Base-by-base conservation (phyloP, 768 basidiomycete species). In the Neoboletus subvelutipes region DNA sequence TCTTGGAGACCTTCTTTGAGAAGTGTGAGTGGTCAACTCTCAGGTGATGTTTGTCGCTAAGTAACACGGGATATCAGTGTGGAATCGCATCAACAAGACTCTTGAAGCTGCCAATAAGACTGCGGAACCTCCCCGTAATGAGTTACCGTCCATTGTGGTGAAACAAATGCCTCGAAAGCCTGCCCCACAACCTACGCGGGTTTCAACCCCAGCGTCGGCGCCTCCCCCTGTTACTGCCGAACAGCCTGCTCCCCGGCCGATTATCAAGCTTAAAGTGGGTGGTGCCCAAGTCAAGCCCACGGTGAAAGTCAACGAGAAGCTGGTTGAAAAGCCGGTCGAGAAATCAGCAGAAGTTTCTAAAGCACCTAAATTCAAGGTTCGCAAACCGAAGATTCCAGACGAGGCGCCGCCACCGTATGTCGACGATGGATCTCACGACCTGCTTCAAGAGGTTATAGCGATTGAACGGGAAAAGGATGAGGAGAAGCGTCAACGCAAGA, bases 61-160 rank as follows among this genome's bases (percentile, higher is more conserved):
- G n/a, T 10, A 33, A 46, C n/a, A 28, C 2, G 55, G 41, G 24
- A 45, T 45, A 49, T 42, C 58, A 96, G 94, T 88, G 72, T 98
- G 96, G 96, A 76, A 81, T 13, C 85, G 90, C 49, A 90, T 91
- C 70, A 88, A 87, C 71, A 90, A 92, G 74, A 93, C 91, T 1
- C 75, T 93, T 17, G 87, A 90, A 70, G 84, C 80, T 47, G 82
- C 75, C 37, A 80, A 83, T 65, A 80, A 80, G 59, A 78, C 80
- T 50, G 56, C 66, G 29, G 62, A 65, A 34, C 61, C 67, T 54
- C 54, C 54, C 4, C 58, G 65, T n/a, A 61, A 55, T 47, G 68
- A 62, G 22, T 45, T 70, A 10, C 68, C 71, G 24, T 64, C 66
- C 20, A 57, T 68, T 20, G 61, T 66, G 5, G 65, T 68, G 43